phyloP scores from a whole-genome alignment of 495 filamentous ascomycete genomes.

The Penicillium samsonianum region DNA sequence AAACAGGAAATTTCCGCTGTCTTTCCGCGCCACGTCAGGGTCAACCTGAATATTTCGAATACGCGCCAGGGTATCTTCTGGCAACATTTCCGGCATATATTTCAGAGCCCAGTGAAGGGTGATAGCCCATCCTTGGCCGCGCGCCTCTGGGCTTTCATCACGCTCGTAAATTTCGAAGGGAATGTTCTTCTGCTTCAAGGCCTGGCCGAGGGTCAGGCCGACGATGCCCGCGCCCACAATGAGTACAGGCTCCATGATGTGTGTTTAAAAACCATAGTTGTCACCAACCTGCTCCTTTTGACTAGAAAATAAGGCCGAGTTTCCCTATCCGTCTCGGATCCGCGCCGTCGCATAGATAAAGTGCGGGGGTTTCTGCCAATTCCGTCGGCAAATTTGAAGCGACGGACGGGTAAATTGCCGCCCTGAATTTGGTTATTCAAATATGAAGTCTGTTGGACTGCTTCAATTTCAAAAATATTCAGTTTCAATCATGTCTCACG shows the following conservation, averaged over 20 bases:
- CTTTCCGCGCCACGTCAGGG: constrained; percentile 31
- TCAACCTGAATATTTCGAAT: constrained; percentile 55
- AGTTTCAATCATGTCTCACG: constrained; percentile 24
- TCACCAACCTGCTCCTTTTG: too few relatives aligned
- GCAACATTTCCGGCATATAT: constrained; percentile 51
- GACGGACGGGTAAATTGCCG: too few relatives aligned
- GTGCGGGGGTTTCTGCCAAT: too few relatives aligned
- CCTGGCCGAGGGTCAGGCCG: constrained; percentile 58
- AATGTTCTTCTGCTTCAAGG: constrained; percentile 44
- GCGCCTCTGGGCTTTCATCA: constrained; percentile 41
- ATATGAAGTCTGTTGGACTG: constrained; percentile 8
- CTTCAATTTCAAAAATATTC: too few relatives aligned
- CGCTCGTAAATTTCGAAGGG: constrained; percentile 57
- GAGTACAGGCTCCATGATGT: constrained; percentile 39
- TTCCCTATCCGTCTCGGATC: too few relatives aligned
- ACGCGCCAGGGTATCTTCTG: constrained; percentile 41
- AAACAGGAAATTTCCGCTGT: constrained; percentile 36
- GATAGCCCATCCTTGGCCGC: constrained; percentile 58
- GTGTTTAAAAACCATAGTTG: too few relatives aligned
- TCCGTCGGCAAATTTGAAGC: too few relatives aligned
- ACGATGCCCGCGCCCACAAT: constrained; percentile 61
- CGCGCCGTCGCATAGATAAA: too few relatives aligned
- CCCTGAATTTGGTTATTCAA: too few relatives aligned
- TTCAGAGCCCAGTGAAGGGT: constrained; percentile 60
- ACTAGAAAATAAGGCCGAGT: too few relatives aligned